Evolutionary conservation across 768 basidiomycete genomes (phyloP).

Genomic region (Tulasnella sp.): DNA sequence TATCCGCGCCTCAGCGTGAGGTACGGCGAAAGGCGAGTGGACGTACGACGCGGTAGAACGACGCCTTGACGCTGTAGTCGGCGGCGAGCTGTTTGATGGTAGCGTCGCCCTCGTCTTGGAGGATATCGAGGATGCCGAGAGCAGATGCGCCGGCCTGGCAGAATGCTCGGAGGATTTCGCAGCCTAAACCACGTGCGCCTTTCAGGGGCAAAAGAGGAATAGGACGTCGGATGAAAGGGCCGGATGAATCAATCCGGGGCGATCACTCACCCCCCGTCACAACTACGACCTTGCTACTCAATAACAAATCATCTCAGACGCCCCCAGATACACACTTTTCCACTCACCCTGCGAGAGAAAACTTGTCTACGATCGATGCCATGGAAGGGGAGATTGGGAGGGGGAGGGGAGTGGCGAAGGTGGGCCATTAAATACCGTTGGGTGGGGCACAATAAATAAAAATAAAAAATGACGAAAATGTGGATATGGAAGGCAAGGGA

Average conservation of each 20-base stretch:
- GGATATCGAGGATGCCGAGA: conserved; percentile 11
- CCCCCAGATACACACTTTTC: neutral
- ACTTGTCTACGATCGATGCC: neutral
- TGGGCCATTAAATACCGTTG: neutral
- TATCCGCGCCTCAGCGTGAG: neutral
- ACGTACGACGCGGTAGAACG: conserved; percentile 13
- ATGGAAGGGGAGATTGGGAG: neutral
- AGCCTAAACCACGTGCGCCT: conserved; percentile 17
- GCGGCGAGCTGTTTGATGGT: conserved; percentile 8
- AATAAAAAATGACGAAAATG: too few relatives aligned
- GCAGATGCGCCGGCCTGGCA: conserved; percentile 15
- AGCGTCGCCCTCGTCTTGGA: conserved; percentile 7
- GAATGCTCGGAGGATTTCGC: conserved; percentile 15
- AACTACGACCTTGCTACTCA: conserved; percentile 14
- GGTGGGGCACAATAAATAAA: too few relatives aligned
- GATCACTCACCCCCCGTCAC: conserved; percentile 15
- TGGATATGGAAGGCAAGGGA: neutral
- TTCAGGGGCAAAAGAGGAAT: neutral
- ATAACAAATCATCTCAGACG: neutral
- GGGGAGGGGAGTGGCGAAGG: neutral
- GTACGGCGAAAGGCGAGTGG: neutral
- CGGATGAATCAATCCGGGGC: neutral
- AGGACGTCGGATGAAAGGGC: neutral
- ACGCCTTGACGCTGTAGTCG: conserved; percentile 11
- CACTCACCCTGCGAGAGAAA: neutral